Evolutionary conservation across 2,329 filamentous ascomycete genomes (phyloP).

Genomic region (Sarocladium kiliense): DNA sequence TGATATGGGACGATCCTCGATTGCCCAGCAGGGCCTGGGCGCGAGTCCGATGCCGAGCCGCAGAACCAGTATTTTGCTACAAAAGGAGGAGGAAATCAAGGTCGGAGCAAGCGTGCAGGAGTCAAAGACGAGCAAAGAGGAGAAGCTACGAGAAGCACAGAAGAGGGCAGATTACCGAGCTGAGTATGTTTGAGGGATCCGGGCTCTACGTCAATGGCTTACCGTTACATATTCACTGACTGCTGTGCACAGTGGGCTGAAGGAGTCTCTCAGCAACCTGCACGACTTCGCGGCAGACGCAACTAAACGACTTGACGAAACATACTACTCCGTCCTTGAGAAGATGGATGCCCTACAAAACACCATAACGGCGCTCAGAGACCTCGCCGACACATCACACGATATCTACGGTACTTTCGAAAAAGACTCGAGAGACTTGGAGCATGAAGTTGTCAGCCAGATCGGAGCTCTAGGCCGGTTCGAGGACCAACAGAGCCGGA

Average conservation of each 20-base stretch:
- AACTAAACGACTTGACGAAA: conserved; percentile 64
- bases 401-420: conserved; percentile 55
- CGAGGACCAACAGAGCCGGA: conserved; percentile 57
- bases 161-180: conserved; percentile 22
- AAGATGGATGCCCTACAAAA: conserved; percentile 59
- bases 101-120: conserved; percentile 14
- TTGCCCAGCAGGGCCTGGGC: not conserved
- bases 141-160: conserved; percentile 33
- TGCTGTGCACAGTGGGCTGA: conserved; percentile 37
- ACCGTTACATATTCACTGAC: not conserved
- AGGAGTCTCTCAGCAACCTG: conserved; percentile 48
- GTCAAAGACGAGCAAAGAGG: conserved; percentile 28
- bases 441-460: conserved; percentile 54
- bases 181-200: conserved; percentile 21
- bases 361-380: conserved; percentile 60
- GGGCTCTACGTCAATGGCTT: no score
- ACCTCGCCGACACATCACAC: conserved; percentile 58
- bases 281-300: conserved; percentile 56
- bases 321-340: conserved; percentile 68
- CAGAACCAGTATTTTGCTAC: not conserved
- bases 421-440: conserved; percentile 52
- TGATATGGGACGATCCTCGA: not conserved
- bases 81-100: conserved; percentile 20
- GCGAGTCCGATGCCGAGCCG: conserved; percentile 14
- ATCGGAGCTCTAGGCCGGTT: conserved; percentile 59